A percentile compares a stretch with the other conserved stretches of the same genome.
phyloP scores from a whole-genome alignment of 2,329 filamentous ascomycete genomes.

The Aulographum hederae region DNA sequence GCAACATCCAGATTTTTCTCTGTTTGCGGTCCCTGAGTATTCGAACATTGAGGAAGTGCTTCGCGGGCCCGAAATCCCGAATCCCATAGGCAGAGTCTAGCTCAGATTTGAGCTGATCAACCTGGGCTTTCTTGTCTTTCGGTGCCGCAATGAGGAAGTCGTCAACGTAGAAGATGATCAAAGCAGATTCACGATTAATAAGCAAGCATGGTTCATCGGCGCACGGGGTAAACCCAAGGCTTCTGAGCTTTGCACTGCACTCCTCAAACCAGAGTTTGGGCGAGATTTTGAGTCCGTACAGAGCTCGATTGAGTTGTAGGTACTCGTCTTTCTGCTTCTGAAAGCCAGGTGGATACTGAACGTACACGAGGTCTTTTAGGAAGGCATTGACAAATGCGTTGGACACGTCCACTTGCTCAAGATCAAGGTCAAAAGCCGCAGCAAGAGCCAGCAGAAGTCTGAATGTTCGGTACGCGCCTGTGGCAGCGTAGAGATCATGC shows the following conservation, averaged over 20 bases:
- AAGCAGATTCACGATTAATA: neutral
- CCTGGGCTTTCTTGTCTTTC: neutral
- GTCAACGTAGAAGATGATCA: too few relatives aligned
- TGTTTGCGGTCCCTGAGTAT: neutral
- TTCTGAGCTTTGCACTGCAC: neutral
- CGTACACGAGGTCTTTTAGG: neutral
- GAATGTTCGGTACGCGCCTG: neutral
- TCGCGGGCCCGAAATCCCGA: neutral
- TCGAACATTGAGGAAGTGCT: too few relatives aligned
- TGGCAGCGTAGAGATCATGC: neutral
- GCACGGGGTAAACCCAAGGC: neutral
- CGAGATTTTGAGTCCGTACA: neutral
- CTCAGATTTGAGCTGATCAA: neutral
- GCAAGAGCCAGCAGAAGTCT: neutral
- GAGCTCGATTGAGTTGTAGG: neutral
- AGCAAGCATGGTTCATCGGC: neutral
- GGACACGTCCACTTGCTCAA: neutral
- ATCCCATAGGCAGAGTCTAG: neutral
- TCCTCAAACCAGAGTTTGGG: neutral
- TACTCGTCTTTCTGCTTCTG: neutral
- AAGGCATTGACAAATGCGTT: neutral
- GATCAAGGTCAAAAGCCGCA: neutral
- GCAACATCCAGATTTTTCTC: neutral
- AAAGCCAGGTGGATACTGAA: neutral
- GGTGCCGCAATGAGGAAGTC: neutral